Evolutionary conservation across 139 green algal species (phyloP).

Genomic region (Chlamydomonas asymmetrica): DNA sequence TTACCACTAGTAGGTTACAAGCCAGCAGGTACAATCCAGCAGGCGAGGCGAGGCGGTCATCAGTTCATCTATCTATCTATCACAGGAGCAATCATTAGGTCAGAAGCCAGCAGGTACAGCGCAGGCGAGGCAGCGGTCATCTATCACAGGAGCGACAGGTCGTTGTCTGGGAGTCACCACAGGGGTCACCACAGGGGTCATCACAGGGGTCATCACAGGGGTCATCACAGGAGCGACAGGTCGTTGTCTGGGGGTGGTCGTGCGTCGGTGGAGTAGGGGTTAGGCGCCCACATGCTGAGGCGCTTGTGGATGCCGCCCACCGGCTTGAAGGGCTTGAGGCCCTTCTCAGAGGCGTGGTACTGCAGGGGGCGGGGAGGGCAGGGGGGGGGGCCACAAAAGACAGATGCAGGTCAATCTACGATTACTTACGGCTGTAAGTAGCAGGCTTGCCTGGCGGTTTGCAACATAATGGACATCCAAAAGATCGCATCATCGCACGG

Average conservation of each 20-base stretch:
- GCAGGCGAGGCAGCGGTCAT: no score
- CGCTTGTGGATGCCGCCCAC: conserved; percentile 10
- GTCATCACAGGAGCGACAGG: neutral
- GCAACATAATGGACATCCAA: neutral
- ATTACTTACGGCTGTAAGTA: neutral
- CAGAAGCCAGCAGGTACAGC: no score
- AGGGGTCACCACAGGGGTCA: no score
- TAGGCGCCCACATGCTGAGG: conserved; percentile 31
- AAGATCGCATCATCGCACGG: neutral
- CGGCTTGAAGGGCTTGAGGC: conserved; percentile 22
- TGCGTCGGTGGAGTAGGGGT: conserved; percentile 16
- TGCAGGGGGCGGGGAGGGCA: neutral
- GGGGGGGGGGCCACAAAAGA: neutral
- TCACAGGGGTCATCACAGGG: no score
- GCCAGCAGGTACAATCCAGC: no score
- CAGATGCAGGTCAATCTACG: neutral
- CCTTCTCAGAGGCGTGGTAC: no score
- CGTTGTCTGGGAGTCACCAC: neutral
- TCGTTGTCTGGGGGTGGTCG: conserved; percentile 7
- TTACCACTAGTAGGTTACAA: no score
- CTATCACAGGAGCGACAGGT: neutral
- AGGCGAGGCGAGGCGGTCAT: no score
- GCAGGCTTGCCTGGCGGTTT: neutral
- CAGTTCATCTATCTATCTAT: no score
- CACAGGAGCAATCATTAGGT: no score